phyloP scores from a whole-genome alignment of 2,329 filamentous ascomycete species.

The Colletotrichum caudatum region DNA sequence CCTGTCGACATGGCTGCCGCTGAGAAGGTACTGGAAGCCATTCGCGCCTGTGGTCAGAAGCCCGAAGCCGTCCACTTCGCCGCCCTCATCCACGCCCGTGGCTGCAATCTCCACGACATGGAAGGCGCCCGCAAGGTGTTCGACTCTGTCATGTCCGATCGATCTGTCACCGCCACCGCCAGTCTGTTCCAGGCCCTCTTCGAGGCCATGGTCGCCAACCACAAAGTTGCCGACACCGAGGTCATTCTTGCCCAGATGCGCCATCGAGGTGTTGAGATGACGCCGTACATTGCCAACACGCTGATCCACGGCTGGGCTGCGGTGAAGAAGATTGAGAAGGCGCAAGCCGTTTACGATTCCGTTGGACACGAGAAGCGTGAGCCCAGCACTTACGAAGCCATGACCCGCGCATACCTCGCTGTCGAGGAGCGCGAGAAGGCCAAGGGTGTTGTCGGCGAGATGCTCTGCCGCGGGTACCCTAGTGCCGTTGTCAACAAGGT shows the following conservation, averaged over 20 bases:
- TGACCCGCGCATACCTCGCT: conserved; percentile 92
- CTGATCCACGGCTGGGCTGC: conserved; percentile 97
- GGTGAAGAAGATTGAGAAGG: conserved; percentile 83
- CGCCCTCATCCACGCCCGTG: conserved; percentile 93
- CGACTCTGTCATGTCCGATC: conserved; percentile 79
- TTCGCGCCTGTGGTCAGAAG: conserved; percentile 77
- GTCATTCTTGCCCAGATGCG: conserved; percentile 82
- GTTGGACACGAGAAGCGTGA: conserved; percentile 85
- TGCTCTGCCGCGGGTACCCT: conserved; percentile 90
- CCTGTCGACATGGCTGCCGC: conserved; percentile 90
- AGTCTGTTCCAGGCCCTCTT: conserved; percentile 97
- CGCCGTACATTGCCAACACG: conserved; percentile 97
- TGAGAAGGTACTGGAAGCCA: conserved; percentile 83
- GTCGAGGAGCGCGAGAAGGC: conserved; percentile 84
- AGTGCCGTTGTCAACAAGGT: conserved; percentile 94
- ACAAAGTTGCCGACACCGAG: conserved; percentile 82
- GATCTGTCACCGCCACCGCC: conserved; percentile 77
- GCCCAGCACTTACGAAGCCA: conserved; percentile 98
- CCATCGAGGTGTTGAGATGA: conserved; percentile 80
- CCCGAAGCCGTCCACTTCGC: conserved; percentile 97
- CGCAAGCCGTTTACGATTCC: conserved; percentile 81
- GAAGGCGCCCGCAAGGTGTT: conserved; percentile 85
- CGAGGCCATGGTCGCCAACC: conserved; percentile 96
- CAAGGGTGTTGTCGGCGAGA: conserved; percentile 85
- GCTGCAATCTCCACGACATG: conserved; percentile 94